A percentile compares a stretch with the other conserved stretches of the same genome.
Evolutionary conservation across 1,139 yeast genomes (phyloP).

Genomic region (Pichiaceae sp.): DNA sequence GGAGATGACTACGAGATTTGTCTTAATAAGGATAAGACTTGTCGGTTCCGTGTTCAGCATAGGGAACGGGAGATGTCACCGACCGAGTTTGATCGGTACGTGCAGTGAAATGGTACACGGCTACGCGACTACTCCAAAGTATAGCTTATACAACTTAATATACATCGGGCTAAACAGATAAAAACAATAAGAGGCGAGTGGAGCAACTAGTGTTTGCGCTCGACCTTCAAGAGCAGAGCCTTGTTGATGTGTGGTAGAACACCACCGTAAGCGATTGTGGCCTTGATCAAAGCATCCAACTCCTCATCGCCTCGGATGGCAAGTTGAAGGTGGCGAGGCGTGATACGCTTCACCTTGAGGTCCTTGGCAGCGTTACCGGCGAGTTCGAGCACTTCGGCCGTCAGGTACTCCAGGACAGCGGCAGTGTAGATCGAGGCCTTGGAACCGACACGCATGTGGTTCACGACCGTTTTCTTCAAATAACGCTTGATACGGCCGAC

Average conservation of each 20-base stretch:
- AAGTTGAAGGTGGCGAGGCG: conserved; percentile 96
- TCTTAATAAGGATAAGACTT: conserved; percentile 1
- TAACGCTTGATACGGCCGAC: conserved; percentile 98
- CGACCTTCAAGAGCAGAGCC: conserved; percentile 88
- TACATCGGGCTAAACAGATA: conserved; percentile 4
- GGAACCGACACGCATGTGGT: conserved; percentile 93
- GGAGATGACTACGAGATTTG: conserved; percentile 3
- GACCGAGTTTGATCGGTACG: conserved; percentile 2
- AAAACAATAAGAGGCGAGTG: too few relatives aligned
- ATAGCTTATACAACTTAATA: conserved; percentile 3
- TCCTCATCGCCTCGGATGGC: conserved; percentile 99
- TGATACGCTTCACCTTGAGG: conserved; percentile 95
- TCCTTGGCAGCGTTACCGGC: conserved; percentile 99
- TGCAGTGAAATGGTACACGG: background rate
- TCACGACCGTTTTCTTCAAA: conserved; percentile 84
- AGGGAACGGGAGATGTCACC: background rate
- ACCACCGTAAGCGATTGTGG: conserved; percentile 99
- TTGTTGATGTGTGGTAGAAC: conserved; percentile 96
- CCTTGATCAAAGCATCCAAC: conserved; percentile 88
- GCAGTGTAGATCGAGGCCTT: conserved; percentile 72
- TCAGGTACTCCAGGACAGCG: conserved; percentile 91
- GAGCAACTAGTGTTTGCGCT: conserved; percentile 34
- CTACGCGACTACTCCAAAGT: too few relatives aligned
- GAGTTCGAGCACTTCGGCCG: conserved; percentile 95
- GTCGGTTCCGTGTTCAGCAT: background rate